Percentiles rank a stretch among this genome's conserved stretches.
Conservation (phyloP, 1,139 yeast species). For the Geotrichum phurueaensis region DNA sequence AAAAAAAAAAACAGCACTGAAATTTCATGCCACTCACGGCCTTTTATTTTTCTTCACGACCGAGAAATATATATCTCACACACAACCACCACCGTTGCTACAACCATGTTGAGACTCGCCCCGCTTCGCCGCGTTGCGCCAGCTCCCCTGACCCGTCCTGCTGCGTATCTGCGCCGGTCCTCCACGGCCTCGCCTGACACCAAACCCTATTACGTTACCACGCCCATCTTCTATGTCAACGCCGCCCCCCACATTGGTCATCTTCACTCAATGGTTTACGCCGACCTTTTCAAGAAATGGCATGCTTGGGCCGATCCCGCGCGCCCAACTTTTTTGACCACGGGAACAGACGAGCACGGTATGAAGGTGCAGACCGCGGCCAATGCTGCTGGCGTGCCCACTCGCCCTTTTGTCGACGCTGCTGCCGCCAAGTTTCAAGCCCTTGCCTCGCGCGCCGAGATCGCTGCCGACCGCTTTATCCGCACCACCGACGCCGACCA, state of each 20-base stretch:
- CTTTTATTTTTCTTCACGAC: not conserved
- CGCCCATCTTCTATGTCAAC: constrained; percentile 95
- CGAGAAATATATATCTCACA: too few species aligned
- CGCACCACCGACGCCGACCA: constrained; percentile 89
- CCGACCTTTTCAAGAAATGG: constrained; percentile 80
- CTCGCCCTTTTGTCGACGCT: constrained; percentile 66
- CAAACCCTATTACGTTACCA: constrained; percentile 53
- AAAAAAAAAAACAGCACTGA: not conserved
- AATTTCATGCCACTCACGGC: not conserved
- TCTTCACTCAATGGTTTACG: constrained; percentile 75
- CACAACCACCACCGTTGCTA: not conserved
- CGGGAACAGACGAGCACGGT: constrained; percentile 98
- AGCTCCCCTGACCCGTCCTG: not conserved
- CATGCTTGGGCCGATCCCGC: constrained; percentile 41
- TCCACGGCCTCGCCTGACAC: not conserved
- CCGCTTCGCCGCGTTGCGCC: not conserved
- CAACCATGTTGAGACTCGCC: not conserved
- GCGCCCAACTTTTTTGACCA: constrained; percentile 53
- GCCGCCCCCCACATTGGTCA: constrained; percentile 96
- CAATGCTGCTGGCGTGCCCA: constrained; percentile 49
- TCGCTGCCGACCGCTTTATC: constrained; percentile 69
- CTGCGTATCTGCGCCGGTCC: not conserved
- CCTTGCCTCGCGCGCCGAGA: constrained; percentile 52
- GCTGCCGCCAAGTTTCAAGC: constrained; percentile 58
- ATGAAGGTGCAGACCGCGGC: constrained; percentile 78